Conservation (phyloP, 139 green algal genomes). For the Micractinium conductrix region DNA sequence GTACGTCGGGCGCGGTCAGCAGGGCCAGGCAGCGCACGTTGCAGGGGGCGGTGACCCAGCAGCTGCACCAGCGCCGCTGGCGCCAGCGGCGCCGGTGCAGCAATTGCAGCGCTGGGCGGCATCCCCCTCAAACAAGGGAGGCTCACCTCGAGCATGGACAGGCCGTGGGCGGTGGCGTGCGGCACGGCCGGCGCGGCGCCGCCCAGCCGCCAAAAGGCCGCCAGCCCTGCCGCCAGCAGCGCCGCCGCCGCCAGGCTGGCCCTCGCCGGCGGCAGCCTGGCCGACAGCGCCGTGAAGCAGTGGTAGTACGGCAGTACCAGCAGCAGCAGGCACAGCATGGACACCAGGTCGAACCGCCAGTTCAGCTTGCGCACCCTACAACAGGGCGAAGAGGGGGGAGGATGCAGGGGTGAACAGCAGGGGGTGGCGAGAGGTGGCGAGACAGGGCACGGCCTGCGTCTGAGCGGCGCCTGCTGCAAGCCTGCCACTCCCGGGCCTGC, state of each 20-base stretch:
- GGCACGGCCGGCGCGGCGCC: conserved; percentile 70
- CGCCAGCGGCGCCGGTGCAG: neutral
- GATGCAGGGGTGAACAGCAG: neutral
- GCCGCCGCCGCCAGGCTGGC: conserved; percentile 19
- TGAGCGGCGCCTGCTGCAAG: neutral
- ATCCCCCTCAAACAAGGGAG: neutral
- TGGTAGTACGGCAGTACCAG: conserved; percentile 88
- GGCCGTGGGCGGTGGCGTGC: neutral
- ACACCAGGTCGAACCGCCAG: conserved; percentile 83
- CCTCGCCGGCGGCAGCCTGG: conserved; percentile 21
- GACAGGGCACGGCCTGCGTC: too few species aligned
- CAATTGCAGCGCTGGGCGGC: neutral
- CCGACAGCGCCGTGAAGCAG: conserved; percentile 62
- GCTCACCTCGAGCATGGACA: conserved; percentile 22
- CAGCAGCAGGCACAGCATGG: conserved; percentile 85
- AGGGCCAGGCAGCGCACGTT: too few species aligned
- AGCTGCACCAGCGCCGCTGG: too few species aligned
- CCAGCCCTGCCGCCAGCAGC: conserved; percentile 59
- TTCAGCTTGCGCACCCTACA: conserved; percentile 72
- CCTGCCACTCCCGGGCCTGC: too few species aligned
- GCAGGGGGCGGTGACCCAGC: neutral
- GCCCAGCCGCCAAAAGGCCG: conserved; percentile 81
- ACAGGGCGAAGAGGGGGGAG: neutral
- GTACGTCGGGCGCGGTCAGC: too few species aligned
- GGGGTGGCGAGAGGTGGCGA: too few species aligned